Conservation (phyloP, 768 basidiomycete species). For the Phylloporus arenicola region DNA sequence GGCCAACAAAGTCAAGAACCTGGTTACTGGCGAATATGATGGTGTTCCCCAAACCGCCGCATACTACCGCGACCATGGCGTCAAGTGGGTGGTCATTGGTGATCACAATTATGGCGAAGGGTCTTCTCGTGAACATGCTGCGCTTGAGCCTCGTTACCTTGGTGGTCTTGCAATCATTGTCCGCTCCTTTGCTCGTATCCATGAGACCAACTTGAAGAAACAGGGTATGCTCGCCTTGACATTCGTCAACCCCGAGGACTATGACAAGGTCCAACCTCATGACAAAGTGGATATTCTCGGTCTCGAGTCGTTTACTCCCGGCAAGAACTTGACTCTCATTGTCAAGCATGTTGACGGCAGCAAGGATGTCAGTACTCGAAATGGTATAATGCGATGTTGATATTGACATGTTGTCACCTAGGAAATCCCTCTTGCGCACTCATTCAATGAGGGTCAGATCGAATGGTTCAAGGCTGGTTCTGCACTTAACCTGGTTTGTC, state of each 20-base stretch:
- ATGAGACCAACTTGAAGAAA: conserved; percentile 98
- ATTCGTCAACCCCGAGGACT: conserved; percentile 87
- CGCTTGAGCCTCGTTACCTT: conserved; percentile 91
- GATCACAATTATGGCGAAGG: conserved; percentile 97
- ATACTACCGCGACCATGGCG: conserved; percentile 80
- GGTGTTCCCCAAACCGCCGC: conserved; percentile 83
- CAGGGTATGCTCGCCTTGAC: conserved; percentile 98
- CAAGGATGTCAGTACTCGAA: conserved; percentile 45
- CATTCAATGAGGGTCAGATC: conserved; percentile 96
- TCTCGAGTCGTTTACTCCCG: conserved; percentile 83
- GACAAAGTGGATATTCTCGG: conserved; percentile 91
- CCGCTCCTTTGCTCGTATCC: conserved; percentile 95
- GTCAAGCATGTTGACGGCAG: conserved; percentile 80
- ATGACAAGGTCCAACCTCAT: conserved; percentile 82
- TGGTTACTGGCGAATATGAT: conserved; percentile 78
- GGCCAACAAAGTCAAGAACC: conserved; percentile 94
- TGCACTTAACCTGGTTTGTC: conserved; percentile 77
- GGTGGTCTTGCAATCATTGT: conserved; percentile 95
- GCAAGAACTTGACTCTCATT: conserved; percentile 81
- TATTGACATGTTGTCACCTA: conserved; percentile 28
- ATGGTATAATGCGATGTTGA: background rate
- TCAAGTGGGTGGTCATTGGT: conserved; percentile 98
- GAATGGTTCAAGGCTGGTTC: conserved; percentile 99
- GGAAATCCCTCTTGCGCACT: conserved; percentile 79
- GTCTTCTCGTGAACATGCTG: conserved; percentile 96